These are phyloP conservation scores for Croton laevigatus DNA, from an alignment of 441 rosid genomes.

Conservation along the genomic window DNA sequence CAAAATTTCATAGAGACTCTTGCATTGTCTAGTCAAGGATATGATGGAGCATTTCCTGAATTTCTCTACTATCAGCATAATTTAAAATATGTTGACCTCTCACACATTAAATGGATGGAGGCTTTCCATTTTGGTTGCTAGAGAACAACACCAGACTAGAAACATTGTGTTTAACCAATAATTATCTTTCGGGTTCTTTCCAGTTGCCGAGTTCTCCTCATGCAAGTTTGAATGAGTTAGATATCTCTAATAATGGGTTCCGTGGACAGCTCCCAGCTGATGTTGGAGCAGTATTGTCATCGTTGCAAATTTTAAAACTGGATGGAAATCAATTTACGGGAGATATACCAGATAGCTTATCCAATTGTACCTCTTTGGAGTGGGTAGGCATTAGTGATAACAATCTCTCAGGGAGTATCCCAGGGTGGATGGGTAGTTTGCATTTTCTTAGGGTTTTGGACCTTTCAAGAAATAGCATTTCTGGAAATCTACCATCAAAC, in stretches of 20 bases:
- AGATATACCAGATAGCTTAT: not conserved
- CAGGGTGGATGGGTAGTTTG: slow-evolving; percentile 19
- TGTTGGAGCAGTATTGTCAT: slow-evolving; percentile 15
- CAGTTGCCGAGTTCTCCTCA: not conserved
- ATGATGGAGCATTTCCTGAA: no score
- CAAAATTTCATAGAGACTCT: no score
- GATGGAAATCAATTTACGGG: slow-evolving; percentile 13
- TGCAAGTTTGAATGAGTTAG: not conserved
- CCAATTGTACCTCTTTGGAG: fast-evolving
- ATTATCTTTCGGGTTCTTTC: slow-evolving; percentile 18
- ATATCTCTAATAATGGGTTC: not conserved
- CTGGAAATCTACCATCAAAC: slow-evolving; percentile 18
- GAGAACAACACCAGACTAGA: slow-evolving; percentile 22
- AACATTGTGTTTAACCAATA: not conserved
- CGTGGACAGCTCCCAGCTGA: slow-evolving; percentile 5
- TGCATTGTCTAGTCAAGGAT: no score
- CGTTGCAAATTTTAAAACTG: not conserved
- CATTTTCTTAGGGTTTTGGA: slow-evolving; percentile 1
- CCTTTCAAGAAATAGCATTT: slow-evolving; percentile 18
- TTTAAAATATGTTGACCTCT: no score
- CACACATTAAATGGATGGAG: no score
- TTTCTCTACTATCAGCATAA: no score
- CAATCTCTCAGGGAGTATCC: slow-evolving; percentile 3
- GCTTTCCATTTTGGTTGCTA: slow-evolving; percentile 32
- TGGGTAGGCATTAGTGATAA: slow-evolving; percentile 12